phyloP scores from a whole-genome alignment of 352 stramenopile genomes.

The Aphanomyces euteiches region DNA sequence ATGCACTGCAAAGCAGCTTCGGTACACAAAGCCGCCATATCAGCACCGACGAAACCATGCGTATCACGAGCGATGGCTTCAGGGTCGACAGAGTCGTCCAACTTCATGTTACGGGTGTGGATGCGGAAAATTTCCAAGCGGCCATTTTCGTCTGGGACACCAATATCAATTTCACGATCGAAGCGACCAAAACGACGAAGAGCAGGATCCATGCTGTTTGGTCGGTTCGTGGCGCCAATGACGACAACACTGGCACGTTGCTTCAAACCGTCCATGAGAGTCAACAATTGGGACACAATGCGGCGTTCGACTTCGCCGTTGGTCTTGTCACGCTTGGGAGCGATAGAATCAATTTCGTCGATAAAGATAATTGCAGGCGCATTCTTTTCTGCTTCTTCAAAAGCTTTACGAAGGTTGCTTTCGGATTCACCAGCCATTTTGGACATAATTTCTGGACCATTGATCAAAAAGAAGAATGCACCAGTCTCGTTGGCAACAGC shows the following conservation, averaged over 20 bases:
- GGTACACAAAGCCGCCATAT: conserved; percentile 99
- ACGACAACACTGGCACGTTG: conserved; percentile 94
- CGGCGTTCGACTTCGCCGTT: conserved; percentile 98
- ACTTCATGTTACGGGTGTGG: conserved; percentile 99
- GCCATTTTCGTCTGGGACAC: conserved; percentile 98
- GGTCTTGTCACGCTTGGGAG: conserved; percentile 98
- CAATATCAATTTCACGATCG: conserved; percentile 99
- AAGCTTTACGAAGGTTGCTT: conserved; percentile 94
- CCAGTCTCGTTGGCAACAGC: conserved; percentile 99
- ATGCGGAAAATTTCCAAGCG: conserved; percentile 99
- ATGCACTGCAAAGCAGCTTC: conserved; percentile 99
- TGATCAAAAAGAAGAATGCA: conserved; percentile 99
- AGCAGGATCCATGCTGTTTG: conserved; percentile 97
- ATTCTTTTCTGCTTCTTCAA: conserved; percentile 99
- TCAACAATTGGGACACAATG: conserved; percentile 98
- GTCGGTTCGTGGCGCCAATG: conserved; percentile 99
- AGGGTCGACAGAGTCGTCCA: conserved; percentile 98
- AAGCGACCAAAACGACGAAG: conserved; percentile 98
- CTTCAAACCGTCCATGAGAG: conserved; percentile 98
- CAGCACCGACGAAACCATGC: conserved; percentile 98
- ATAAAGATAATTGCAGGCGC: conserved; percentile 99
- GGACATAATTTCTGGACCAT: conserved; percentile 99
- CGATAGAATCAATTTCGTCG: conserved; percentile 99
- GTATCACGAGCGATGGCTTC: conserved; percentile 97
- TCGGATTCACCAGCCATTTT: conserved; percentile 95